Base-by-base conservation (phyloP, 257 asterid genomes). In the Plantago major region DNA sequence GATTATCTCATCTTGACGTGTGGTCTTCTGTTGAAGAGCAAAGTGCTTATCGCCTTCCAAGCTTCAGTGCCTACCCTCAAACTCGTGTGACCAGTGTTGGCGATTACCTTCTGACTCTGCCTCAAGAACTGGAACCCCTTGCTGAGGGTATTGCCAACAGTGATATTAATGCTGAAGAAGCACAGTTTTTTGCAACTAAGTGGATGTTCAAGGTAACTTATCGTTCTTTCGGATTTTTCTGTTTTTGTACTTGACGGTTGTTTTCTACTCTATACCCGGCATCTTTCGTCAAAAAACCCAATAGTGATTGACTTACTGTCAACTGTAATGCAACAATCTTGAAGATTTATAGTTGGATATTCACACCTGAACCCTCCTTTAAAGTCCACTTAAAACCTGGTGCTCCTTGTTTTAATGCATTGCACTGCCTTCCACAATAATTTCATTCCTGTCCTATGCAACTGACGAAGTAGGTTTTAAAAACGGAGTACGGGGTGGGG, bases 71-170 rank as follows among this genome's bases (percentile, higher is more conserved):
- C 50, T 87, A 89, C 64, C 97, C 99, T 59, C 97, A 93, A 81
- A 68, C 97, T 37, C 85, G 84, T 65, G 97, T 89, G 63, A 93
- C 85, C 58, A 84, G 82, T 55, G 97, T 89, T 28, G 96, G 95
- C 16, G 99, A 93, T 67, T 93, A 93, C 87, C 99, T 93, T 65
- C 99, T 93, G 26, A 93, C 97, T 22, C 74, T 89, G 61, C 97
- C 99, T 74, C 99, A 93, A 71, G 97, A 93, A 76, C 65, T 93
- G 69, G 97, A 93, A 81, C 99, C 99, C 58, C 97, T 89, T 48
- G 95, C 87, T 0, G 99, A 93, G 67, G 93, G 96, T 57, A 87
- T 89, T 61, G 81, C 96, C 52, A 79, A 53, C 81, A 78, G 74
- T 62, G 96, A 89, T 60, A 79, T 84, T 60, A 87, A 83, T 79